These are phyloP conservation scores for Neonectria sp. DNA, from an alignment of 2,329 filamentous ascomycete genomes.

Conservation along the genomic window DNA sequence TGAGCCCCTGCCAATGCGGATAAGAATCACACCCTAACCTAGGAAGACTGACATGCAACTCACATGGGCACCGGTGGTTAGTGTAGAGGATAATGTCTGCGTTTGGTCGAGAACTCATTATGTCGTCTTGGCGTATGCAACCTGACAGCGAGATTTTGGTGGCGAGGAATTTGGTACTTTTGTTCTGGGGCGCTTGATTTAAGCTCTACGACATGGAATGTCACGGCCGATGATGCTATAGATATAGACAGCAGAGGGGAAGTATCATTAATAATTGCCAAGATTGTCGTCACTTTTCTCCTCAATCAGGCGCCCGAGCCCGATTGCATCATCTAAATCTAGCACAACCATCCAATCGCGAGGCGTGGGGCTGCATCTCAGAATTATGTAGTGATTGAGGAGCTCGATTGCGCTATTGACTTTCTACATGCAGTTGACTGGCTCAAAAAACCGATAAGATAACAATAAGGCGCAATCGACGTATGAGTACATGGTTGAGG, in stretches of 20 bases:
- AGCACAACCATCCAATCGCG: conserved; percentile 2
- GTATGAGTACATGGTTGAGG: neutral
- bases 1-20: conserved; percentile 70
- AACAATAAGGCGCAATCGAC: neutral
- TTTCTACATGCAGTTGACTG: neutral
- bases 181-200: neutral
- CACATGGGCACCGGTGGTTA: conserved; percentile 77
- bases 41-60: conserved; percentile 15
- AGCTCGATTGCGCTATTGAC: conserved; percentile 7
- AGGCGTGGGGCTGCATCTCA: neutral
- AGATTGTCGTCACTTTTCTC: neutral
- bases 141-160: neutral
- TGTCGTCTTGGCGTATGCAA: neutral
- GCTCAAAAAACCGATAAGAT: neutral
- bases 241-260: neutral
- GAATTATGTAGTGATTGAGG: conserved; percentile 7
- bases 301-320: neutral
- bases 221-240: neutral
- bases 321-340: conserved; percentile 10
- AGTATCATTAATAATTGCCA: neutral
- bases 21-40: neutral
- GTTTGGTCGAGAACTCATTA: conserved; percentile 39
- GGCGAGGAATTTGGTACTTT: neutral
- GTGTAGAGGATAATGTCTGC: conserved; percentile 76
- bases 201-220: too few relatives aligned